Evolutionary conservation across 1,284 basidiomycete genomes (phyloP).

Genomic region (Fomitiporia mediterranea): DNA sequence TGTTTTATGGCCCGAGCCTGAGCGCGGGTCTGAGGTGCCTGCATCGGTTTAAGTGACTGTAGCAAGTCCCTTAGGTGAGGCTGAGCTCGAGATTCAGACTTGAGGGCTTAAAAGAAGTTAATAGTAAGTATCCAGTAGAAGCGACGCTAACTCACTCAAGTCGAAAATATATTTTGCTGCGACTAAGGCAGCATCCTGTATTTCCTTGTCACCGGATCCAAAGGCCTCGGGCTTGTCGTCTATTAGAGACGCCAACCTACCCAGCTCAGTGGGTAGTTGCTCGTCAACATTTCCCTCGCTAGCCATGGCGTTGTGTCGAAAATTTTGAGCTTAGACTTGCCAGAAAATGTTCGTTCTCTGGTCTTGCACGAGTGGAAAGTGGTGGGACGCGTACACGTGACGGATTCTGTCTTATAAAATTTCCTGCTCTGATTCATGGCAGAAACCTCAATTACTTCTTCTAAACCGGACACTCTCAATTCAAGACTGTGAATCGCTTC

Average conservation of each 20-base stretch:
- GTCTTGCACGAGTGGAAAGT: too few species aligned
- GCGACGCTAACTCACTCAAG: constrained; percentile 46
- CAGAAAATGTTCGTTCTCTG: too few species aligned
- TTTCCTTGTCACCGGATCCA: constrained; percentile 49
- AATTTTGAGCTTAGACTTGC: too few species aligned
- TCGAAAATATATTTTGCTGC: constrained; percentile 81
- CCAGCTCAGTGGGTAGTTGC: constrained; percentile 38
- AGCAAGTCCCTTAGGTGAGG: constrained; percentile 67
- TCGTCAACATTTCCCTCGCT: constrained; percentile 8
- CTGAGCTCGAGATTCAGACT: constrained; percentile 60
- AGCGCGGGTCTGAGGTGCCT: constrained; percentile 69
- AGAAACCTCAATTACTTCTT: too few species aligned
- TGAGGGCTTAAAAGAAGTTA: constrained; percentile 42
- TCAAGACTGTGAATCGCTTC: too few species aligned
- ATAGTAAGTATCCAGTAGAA: neutral
- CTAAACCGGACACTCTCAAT: too few species aligned
- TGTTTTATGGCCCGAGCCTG: constrained; percentile 38
- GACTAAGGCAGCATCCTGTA: constrained; percentile 56
- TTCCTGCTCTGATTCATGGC: too few species aligned
- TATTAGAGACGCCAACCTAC: constrained; percentile 47
- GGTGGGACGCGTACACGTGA: too few species aligned
- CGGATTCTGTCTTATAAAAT: too few species aligned
- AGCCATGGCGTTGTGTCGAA: neutral
- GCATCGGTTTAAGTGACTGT: constrained; percentile 53
- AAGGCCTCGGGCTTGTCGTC: constrained; percentile 51